Evolutionary conservation across 805 yeast genomes (phyloP), one percentile per base, ranked within the genome.

Genomic region (Metschnikowia matae): DNA sequence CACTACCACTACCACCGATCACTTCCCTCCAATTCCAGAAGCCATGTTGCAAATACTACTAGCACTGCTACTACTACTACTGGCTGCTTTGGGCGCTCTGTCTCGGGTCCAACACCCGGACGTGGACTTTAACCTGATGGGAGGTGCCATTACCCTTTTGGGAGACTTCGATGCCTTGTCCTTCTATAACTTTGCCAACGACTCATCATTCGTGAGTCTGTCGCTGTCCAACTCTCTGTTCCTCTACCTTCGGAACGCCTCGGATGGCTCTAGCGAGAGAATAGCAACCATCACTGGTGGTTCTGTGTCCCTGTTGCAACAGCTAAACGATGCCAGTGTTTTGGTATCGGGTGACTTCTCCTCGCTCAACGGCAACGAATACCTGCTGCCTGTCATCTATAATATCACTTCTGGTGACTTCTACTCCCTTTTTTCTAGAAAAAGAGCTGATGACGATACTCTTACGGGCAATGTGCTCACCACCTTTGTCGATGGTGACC

Each of bases 301-400:
- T 21, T 29, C 49, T 10, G 64, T 72, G 14, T 48, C 60, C 35
- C 68, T 65, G 54, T 42, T 71, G 7, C 59, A 60, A 45, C 53
- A 56, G 14, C 54, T 71, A 35, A 50, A 66, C 36, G 47, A 58
- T 15, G 68, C 66, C 45, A 52, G 69, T 5, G 59, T 71, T 17
- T 58, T 73, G 21, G 51, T 73, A 20, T 61, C 60, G 35, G 78
- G 78, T 3, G 62, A 70, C 53, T 74, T 71, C 56, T 58, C 71
- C 32, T 31, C 55, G n/a, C 55, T 72, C 52, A 70, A 71, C 49
- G 59, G 60, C 48, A 40, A 60, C 14, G 33, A 54, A 2, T 56
- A 62, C 44, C 50, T 40, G 44, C 57, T 69, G 13, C 78, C 78
- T 4, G 60, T 71, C n/a, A 65, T 73, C 34, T 69, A 58, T 54